These are phyloP conservation scores for Penicillium sp. DNA, from an alignment of 2,329 filamentous ascomycete species.

Conservation along the genomic window DNA sequence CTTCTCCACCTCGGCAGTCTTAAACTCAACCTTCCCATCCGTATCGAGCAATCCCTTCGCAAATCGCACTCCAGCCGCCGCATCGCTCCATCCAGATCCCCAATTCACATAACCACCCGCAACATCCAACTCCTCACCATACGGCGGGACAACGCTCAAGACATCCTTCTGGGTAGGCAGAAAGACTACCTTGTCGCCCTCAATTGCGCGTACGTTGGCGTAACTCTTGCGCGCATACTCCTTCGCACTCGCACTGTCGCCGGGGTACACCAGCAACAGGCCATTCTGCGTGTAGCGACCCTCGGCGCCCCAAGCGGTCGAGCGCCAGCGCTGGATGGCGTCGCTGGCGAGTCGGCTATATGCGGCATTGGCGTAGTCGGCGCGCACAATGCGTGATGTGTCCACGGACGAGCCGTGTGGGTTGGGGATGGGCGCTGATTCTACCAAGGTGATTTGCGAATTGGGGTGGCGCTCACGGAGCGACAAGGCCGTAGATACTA, in stretches of 20 bases:
- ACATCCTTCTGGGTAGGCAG: slow-evolving; percentile 45
- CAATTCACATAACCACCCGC: slow-evolving; percentile 54
- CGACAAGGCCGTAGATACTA: slow-evolving; percentile 70
- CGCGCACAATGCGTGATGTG: slow-evolving; percentile 66
- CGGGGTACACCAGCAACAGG: slow-evolving; percentile 48
- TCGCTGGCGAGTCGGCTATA: slow-evolving; percentile 76
- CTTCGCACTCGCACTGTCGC: slow-evolving; percentile 36
- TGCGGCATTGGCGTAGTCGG: slow-evolving; percentile 80
- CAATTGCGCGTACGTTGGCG: slow-evolving; percentile 46
- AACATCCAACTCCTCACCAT: slow-evolving; percentile 42
- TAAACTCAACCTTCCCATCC: slow-evolving; percentile 45
- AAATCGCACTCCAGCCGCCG: slow-evolving; percentile 49
- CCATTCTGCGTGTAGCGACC: slow-evolving; percentile 54
- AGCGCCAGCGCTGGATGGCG: slow-evolving; percentile 72
- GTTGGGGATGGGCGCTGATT: slow-evolving; percentile 63
- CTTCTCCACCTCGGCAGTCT: slow-evolving; percentile 43
- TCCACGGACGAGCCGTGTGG: slow-evolving; percentile 66
- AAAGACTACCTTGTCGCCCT: slow-evolving; percentile 43
- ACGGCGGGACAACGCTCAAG: slow-evolving; percentile 42
- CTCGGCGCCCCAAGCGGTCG: slow-evolving; percentile 51
- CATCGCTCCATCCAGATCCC: slow-evolving; percentile 55
- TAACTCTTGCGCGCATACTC: slow-evolving; percentile 49
- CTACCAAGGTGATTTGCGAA: slow-evolving; percentile 63
- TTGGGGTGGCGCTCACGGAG: slow-evolving; percentile 65
- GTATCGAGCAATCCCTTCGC: slow-evolving; percentile 46